phyloP scores from a whole-genome alignment of 169 alveolate genomes.

The Babesia gibsoni region DNA sequence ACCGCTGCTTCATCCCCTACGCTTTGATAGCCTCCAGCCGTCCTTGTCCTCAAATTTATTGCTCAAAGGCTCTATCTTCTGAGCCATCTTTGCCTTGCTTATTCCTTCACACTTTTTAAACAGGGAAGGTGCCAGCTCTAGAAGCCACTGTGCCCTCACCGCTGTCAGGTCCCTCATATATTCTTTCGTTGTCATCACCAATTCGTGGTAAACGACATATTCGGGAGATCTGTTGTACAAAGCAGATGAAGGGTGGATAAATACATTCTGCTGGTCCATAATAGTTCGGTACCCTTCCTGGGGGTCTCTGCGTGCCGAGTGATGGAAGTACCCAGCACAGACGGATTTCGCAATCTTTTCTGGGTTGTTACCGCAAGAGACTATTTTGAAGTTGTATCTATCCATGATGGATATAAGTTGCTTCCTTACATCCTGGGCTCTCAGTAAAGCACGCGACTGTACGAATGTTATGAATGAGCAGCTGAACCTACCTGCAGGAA shows the following conservation, averaged over 20 bases:
- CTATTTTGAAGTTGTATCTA: conserved; percentile 88
- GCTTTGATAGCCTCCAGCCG: conserved; percentile 95
- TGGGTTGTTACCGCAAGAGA: conserved; percentile 84
- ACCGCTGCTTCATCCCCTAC: conserved; percentile 91
- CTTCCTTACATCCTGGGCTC: conserved; percentile 96
- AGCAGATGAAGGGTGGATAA: conserved; percentile 97
- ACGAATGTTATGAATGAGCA: not conserved
- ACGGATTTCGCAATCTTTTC: conserved; percentile 92
- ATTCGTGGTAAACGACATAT: conserved; percentile 97
- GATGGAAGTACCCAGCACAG: conserved; percentile 97
- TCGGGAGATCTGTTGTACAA: conserved; percentile 95
- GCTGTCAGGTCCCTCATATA: conserved; percentile 97
- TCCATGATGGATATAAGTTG: conserved; percentile 94
- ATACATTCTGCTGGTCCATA: conserved; percentile 94
- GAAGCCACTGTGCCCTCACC: conserved; percentile 96
- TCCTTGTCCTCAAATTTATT: conserved; percentile 95
- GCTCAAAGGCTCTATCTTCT: conserved; percentile 93
- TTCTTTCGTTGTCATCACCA: conserved; percentile 97
- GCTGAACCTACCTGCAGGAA: conserved; percentile 86
- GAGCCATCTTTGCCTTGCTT: conserved; percentile 87
- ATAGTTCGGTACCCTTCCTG: conserved; percentile 97
- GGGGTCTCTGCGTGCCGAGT: conserved; percentile 95
- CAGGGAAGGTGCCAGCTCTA: conserved; percentile 97
- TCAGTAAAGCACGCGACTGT: conserved; percentile 87
- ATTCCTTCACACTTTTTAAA: conserved; percentile 86